Evolutionary conservation across 257 asterid genomes (phyloP).

Genomic region (Craterostigma plantagineum): DNA sequence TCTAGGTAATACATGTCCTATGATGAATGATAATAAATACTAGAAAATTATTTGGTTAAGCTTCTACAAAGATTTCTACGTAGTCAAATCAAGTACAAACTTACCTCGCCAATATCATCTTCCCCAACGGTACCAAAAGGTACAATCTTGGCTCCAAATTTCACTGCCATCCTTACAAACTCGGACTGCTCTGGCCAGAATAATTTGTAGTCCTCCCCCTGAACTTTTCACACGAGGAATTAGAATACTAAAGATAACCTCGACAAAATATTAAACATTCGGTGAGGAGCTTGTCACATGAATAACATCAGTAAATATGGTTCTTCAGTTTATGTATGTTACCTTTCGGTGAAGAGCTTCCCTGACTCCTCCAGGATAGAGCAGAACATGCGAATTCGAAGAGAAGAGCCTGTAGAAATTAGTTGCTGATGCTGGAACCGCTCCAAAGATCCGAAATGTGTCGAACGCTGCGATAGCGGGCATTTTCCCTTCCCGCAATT

Average conservation of each 20-base stretch:
- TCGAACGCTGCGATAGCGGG: slow-evolving; percentile 43
- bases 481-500: slow-evolving; percentile 25
- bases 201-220: slow-evolving; percentile 86
- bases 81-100: slow-evolving; percentile 9
- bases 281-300: no score
- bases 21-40: no score
- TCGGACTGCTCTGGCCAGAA: slow-evolving; percentile 92
- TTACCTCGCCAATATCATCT: slow-evolving; percentile 68
- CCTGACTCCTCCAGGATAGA: slow-evolving; percentile 85
- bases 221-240: no score
- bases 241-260: no score
- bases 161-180: slow-evolving; percentile 86
- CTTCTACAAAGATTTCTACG: neutral
- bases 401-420: slow-evolving; percentile 60
- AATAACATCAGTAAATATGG: neutral
- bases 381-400: slow-evolving; percentile 43
- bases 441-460: slow-evolving; percentile 44
- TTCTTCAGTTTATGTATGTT: neutral
- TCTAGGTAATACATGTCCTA: no score
- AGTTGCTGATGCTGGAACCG: slow-evolving; percentile 75
- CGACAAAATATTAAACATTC: no score
- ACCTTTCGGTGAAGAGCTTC: slow-evolving; percentile 94
- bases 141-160: slow-evolving; percentile 78
- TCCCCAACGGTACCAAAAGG: slow-evolving; percentile 90
- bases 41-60: neutral